Percentiles rank a stretch among this genome's conserved stretches.
Conservation (phyloP, 202 grass and related monocot species). For the Schoenoplectus tabernaemontani region DNA sequence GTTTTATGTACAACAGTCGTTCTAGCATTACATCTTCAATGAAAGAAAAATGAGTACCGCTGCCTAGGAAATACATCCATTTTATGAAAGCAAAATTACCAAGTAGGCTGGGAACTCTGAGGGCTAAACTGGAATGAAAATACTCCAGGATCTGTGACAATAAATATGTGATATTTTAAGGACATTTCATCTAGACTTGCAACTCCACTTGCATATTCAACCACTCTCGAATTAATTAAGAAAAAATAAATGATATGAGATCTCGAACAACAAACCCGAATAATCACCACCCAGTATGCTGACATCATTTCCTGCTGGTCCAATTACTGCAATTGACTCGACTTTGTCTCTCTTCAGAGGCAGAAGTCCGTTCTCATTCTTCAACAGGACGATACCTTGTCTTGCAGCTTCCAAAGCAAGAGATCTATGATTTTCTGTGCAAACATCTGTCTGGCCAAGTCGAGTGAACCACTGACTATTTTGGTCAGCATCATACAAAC, state of each 20-base stretch:
- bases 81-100: neutral
- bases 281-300: conserved; percentile 68
- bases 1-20: neutral
- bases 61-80: neutral
- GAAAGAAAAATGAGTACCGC: neutral
- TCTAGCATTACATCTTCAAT: neutral
- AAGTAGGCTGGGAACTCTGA: neutral
- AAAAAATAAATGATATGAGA: neutral
- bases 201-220: neutral
- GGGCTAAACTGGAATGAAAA: neutral
- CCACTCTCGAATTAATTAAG: neutral
- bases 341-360: conserved; percentile 53
- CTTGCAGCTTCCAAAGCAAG: conserved; percentile 73
- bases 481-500: conserved; percentile 43
- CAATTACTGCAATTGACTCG: conserved; percentile 50
- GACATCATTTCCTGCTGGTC: conserved; percentile 49
- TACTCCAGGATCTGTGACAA: neutral
- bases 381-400: conserved; percentile 81
- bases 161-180: neutral
- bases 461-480: conserved; percentile 30
- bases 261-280: conserved; percentile 39
- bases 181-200: neutral
- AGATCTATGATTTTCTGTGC: conserved; percentile 56
- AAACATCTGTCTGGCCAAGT: conserved; percentile 52
- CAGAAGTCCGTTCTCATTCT: conserved; percentile 67